phyloP scores from a whole-genome alignment of 2,329 filamentous ascomycete species.

The Ophiosphaerella korrae region DNA sequence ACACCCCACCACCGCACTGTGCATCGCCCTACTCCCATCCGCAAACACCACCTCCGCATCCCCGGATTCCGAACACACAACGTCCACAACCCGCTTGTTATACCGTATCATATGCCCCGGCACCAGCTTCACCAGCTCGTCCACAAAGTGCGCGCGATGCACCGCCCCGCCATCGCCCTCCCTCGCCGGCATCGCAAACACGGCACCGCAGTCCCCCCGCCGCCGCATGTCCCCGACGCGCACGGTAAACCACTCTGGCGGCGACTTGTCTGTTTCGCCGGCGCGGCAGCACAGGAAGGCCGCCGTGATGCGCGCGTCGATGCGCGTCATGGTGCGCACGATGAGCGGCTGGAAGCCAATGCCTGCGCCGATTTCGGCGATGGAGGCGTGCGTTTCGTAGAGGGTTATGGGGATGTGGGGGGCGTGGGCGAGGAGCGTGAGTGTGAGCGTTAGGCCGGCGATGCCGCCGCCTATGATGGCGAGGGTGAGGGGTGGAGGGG shows the following conservation, averaged over 20 bases:
- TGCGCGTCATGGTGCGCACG: constrained; percentile 48
- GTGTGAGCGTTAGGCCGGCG: constrained; percentile 58
- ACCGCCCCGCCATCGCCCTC: constrained; percentile 43
- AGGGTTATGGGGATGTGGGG: constrained; percentile 52
- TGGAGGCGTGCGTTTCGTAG: constrained; percentile 60
- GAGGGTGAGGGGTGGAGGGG: constrained; percentile 32
- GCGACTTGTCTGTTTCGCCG: constrained; percentile 14
- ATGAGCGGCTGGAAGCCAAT: constrained; percentile 52
- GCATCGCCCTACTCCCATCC: constrained; percentile 52
- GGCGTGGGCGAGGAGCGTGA: constrained; percentile 53
- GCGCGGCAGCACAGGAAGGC: constrained; percentile 14
- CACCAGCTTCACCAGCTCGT: constrained; percentile 55
- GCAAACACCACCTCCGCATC: constrained; percentile 46
- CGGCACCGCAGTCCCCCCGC: constrained; percentile 9
- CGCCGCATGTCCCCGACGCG: constrained; percentile 24
- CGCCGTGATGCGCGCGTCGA: constrained; percentile 37
- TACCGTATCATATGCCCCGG: constrained; percentile 29
- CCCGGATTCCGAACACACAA: background rate
- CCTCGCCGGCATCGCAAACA: constrained; percentile 30
- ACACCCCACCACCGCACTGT: constrained; percentile 62
- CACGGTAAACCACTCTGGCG: constrained; percentile 30
- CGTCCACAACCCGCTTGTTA: too few relatives aligned
- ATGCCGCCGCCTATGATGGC: constrained; percentile 67
- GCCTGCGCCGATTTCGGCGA: constrained; percentile 65
- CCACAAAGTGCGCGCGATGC: constrained; percentile 57